Evolutionary conservation across 2,329 filamentous ascomycete genomes (phyloP).

Genomic region (Cyphellophora attinorum): DNA sequence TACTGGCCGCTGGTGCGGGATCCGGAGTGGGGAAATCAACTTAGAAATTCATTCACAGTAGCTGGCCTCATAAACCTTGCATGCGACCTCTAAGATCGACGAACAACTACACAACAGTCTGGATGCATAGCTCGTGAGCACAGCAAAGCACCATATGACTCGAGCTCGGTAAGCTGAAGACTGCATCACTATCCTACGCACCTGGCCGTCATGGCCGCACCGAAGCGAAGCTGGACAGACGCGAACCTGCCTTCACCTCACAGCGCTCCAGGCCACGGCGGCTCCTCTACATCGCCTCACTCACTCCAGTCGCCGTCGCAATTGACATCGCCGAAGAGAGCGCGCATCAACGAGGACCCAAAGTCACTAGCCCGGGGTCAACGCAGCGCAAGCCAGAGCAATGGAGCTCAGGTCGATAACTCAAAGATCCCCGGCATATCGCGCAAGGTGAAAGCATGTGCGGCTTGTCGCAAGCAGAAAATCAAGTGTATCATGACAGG

Average conservation of each 20-base stretch:
- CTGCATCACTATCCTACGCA: no score
- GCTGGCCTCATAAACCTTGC: no score
- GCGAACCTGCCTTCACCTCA: constrained; percentile 18
- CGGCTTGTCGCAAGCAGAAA: constrained; percentile 45
- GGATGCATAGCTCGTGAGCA: no score
- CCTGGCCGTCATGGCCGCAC: no score
- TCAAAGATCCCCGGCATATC: constrained; percentile 25
- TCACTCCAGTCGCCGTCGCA: constrained; percentile 12
- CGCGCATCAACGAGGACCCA: constrained; percentile 13
- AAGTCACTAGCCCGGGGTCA: constrained; percentile 11
- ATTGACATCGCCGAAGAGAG: constrained; percentile 14
- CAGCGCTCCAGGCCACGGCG: constrained; percentile 4
- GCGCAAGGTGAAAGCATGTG: constrained; percentile 39
- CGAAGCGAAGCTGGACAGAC: constrained; percentile 20
- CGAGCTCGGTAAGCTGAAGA: no score
- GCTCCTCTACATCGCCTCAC: constrained; percentile 10
- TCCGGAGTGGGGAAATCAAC: no score
- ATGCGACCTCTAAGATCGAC: no score
- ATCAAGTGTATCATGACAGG: constrained; percentile 44
- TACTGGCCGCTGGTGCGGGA: no score
- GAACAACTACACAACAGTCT: no score
- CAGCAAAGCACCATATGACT: no score
- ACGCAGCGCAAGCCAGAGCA: constrained; percentile 13
- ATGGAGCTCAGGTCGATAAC: constrained; percentile 2
- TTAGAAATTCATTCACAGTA: no score